These are phyloP conservation scores for Dictyostelium intermedium DNA, from an alignment of 78 protist species.

Conservation along the genomic window DNA sequence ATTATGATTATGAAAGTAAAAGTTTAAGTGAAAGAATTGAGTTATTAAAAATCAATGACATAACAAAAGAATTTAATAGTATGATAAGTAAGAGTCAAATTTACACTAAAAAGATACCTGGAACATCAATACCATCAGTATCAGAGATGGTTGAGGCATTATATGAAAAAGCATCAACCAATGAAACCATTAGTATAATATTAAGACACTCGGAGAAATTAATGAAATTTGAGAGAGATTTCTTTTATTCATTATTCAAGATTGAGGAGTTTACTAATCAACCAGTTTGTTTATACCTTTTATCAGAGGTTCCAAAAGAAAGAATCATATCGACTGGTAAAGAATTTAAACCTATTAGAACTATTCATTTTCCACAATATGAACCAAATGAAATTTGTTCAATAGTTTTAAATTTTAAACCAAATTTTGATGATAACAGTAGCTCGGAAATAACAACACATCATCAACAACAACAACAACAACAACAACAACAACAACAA, in stretches of 20 bases:
- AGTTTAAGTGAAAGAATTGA: too few relatives aligned
- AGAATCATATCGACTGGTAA: background rate
- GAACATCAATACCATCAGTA: background rate
- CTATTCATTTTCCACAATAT: background rate
- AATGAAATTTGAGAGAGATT: background rate
- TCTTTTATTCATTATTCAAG: background rate
- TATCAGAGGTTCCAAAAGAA: background rate
- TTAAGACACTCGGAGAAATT: background rate
- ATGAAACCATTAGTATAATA: background rate
- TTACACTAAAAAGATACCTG: background rate
- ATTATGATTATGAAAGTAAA: background rate
- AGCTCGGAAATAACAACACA: too few relatives aligned
- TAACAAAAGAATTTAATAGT: background rate
- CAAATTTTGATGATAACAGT: too few relatives aligned
- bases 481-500: background rate
- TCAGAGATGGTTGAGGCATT: background rate
- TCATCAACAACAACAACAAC: too few relatives aligned
- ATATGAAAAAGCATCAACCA: background rate
- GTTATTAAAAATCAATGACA: too few relatives aligned
- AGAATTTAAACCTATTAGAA: background rate
- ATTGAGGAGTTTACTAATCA: background rate
- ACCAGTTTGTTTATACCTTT: background rate
- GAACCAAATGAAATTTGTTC: background rate
- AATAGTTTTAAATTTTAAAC: background rate
- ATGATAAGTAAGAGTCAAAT: background rate